Percentiles rank a stretch among this genome's conserved stretches.
These are phyloP conservation scores for Tubosaeta sp. DNA, from an alignment of 768 basidiomycete genomes.

Conservation along the genomic window DNA sequence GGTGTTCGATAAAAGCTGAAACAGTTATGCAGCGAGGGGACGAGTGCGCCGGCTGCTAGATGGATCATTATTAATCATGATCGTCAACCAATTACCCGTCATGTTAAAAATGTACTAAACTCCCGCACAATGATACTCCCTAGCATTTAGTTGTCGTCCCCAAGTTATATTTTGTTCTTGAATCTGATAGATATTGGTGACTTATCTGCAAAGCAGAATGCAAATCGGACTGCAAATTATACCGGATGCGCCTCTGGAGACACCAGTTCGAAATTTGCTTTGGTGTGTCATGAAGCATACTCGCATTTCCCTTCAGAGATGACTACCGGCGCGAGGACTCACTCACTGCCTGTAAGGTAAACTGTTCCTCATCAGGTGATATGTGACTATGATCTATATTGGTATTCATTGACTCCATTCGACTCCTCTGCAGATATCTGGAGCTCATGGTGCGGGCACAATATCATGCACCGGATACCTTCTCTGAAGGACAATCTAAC, in stretches of 20 bases:
- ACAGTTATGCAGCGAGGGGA: too few relatives aligned
- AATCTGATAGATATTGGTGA: too few relatives aligned
- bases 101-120: too few relatives aligned
- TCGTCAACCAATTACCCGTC: background rate
- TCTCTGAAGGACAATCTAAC: background rate
- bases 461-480: background rate
- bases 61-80: background rate
- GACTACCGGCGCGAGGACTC: background rate
- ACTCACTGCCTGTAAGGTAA: background rate
- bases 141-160: too few relatives aligned
- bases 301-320: background rate
- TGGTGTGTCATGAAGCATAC: background rate
- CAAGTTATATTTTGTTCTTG: too few relatives aligned
- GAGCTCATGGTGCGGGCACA: background rate
- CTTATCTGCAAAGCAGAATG: background rate
- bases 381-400: too few relatives aligned
- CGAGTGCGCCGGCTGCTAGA: too few relatives aligned
- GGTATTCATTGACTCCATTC: background rate
- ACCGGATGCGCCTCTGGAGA: background rate
- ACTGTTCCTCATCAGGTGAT: background rate
- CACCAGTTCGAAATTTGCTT: too few relatives aligned
- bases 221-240: background rate
- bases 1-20: too few relatives aligned
- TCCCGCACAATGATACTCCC: too few relatives aligned
- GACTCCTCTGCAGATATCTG: background rate